Conservation (phyloP, 2,329 filamentous ascomycete species). For the Botrytis fabae region DNA sequence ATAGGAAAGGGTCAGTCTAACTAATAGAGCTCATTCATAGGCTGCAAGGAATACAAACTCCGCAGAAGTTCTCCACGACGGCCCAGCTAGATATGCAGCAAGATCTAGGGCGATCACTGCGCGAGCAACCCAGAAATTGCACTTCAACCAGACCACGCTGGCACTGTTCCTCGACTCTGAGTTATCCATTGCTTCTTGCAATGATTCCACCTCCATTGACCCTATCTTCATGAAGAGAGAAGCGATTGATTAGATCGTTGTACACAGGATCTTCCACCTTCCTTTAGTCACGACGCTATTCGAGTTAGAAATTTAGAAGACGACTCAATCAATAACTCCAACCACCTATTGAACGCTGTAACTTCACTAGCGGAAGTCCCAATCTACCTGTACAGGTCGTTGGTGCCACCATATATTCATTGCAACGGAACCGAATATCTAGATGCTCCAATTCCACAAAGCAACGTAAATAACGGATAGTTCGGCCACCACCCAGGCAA, state of each 20-base stretch:
- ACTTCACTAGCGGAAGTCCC: not conserved
- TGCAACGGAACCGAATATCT: not conserved
- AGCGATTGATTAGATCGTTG: not conserved
- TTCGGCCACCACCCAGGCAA: not conserved
- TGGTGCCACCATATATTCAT: not conserved
- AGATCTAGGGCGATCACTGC: not conserved
- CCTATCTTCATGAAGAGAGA: not conserved
- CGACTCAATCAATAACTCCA: not conserved
- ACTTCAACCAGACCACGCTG: not conserved
- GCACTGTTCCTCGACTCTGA: not conserved
- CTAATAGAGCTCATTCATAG: not conserved
- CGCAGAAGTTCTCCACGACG: not conserved
- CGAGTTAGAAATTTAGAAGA: not conserved
- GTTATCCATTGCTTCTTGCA: not conserved
- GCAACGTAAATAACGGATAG: not conserved
- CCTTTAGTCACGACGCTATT: not conserved
- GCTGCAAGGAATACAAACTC: not conserved
- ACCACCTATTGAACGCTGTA: not conserved
- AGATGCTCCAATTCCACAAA: not conserved
- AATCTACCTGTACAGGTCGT: not conserved
- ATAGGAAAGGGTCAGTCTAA: not conserved
- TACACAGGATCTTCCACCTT: not conserved
- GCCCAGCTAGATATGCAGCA: not conserved
- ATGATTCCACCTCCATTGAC: rapidly evolving
- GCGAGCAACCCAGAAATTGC: not conserved